phyloP scores from a whole-genome alignment of 2,329 filamentous ascomycete species.

The Ceratocystiopsis sp. region DNA sequence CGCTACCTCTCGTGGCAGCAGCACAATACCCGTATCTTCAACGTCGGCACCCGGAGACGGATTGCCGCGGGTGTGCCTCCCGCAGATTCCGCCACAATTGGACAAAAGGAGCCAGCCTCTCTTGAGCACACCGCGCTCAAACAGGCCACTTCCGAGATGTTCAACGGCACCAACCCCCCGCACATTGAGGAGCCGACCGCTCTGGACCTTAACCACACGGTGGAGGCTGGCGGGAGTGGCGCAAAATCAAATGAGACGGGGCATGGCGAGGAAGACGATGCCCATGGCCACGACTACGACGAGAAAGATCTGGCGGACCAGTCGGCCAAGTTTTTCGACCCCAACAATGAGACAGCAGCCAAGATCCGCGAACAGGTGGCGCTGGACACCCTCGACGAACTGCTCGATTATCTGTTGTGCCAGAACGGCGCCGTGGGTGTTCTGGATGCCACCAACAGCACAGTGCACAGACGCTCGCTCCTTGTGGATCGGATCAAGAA shows the following conservation, averaged over 20 bases:
- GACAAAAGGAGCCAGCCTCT: background rate
- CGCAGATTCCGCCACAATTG: no score
- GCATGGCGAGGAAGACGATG: background rate
- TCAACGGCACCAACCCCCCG: conserved; percentile 32
- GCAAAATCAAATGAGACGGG: no score
- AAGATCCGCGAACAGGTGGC: conserved; percentile 82
- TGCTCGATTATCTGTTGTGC: conserved; percentile 74
- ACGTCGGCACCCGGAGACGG: conserved; percentile 81
- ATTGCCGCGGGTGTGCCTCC: conserved; percentile 46
- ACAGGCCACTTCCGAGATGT: conserved; percentile 38
- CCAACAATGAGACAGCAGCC: conserved; percentile 65
- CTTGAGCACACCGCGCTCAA: conserved; percentile 26
- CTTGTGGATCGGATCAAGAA: conserved; percentile 71
- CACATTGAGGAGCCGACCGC: conserved; percentile 22
- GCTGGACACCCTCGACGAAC: conserved; percentile 78
- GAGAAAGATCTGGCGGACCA: conserved; percentile 52
- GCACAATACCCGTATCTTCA: conserved; percentile 91
- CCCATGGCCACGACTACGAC: background rate
- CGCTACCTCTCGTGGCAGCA: conserved; percentile 95
- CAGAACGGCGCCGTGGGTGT: conserved; percentile 82
- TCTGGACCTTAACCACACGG: conserved; percentile 19
- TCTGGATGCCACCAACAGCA: conserved; percentile 94
- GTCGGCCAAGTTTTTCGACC: conserved; percentile 86
- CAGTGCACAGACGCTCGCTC: conserved; percentile 63
- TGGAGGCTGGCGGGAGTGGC: background rate